These are phyloP conservation scores for Trichoderma atroviride DNA, from an alignment of 2,329 filamentous ascomycete genomes.

Conservation along the genomic window DNA sequence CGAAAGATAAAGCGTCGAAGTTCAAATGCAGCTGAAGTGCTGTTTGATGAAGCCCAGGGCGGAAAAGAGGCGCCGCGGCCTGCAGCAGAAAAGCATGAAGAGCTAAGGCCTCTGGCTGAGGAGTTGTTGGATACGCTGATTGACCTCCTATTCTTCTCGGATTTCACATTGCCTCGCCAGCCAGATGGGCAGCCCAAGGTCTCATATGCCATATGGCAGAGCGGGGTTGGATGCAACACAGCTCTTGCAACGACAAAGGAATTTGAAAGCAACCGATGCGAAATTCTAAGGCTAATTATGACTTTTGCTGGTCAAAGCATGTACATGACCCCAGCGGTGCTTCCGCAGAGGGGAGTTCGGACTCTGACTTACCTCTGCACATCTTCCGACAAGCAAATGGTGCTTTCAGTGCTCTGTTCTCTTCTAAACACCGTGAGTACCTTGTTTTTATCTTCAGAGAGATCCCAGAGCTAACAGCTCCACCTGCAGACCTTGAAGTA, in stretches of 20 bases:
- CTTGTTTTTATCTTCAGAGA: not conserved
- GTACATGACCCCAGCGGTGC: conserved; percentile 79
- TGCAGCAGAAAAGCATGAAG: conserved; percentile 69
- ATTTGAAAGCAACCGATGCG: conserved; percentile 88
- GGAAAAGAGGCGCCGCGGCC: conserved; percentile 53
- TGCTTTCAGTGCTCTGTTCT: conserved; percentile 88
- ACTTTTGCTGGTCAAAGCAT: conserved; percentile 88
- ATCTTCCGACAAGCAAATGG: conserved; percentile 85
- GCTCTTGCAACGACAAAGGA: conserved; percentile 87
- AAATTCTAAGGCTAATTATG: conserved; percentile 83
- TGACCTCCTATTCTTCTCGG: conserved; percentile 88
- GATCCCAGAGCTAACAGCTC: not conserved
- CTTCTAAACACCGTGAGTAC: conserved; percentile 81
- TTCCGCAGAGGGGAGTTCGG: conserved; percentile 81
- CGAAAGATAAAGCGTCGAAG: conserved; percentile 72
- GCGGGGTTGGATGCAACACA: conserved; percentile 92
- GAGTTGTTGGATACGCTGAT: conserved; percentile 88
- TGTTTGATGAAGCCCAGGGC: conserved; percentile 76
- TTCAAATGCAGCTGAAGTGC: conserved; percentile 68
- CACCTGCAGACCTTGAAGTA: conserved; percentile 79
- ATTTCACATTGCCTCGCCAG: conserved; percentile 79
- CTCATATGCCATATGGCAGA: conserved; percentile 96
- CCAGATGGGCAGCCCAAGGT: conserved; percentile 76
- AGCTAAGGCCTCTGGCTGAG: conserved; percentile 84
- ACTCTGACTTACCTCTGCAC: conserved; percentile 88